phyloP scores from a whole-genome alignment of 345 rosid species.

The Boechera divaricarpa region DNA sequence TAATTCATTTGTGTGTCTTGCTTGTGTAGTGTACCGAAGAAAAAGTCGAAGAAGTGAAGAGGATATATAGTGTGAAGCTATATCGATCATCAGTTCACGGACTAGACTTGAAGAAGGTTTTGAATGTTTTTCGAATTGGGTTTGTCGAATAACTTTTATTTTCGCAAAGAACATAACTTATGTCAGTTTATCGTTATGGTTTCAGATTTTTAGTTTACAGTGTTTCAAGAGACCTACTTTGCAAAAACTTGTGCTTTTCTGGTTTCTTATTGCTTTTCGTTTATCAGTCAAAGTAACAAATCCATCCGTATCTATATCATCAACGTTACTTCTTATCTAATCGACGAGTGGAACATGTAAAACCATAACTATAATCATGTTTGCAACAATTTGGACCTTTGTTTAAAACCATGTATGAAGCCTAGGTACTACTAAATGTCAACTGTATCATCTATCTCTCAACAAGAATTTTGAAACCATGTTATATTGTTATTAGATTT shows the following conservation, averaged over 20 bases:
- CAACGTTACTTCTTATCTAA: background rate
- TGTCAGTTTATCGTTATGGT: slow-evolving; percentile 35
- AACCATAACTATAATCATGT: background rate
- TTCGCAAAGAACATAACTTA: slow-evolving; percentile 35
- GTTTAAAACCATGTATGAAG: too few species aligned
- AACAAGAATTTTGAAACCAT: too few species aligned
- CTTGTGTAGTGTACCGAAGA: slow-evolving; percentile 38
- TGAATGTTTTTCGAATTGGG: slow-evolving; percentile 35
- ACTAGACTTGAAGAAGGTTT: slow-evolving; percentile 31
- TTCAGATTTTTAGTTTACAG: slow-evolving; percentile 37
- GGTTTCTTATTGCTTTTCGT: background rate
- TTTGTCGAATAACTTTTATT: slow-evolving; percentile 33
- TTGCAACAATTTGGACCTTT: background rate
- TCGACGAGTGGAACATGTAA: background rate
- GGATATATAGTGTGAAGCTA: slow-evolving; percentile 27
- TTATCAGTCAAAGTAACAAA: background rate
- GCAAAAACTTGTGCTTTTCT: background rate
- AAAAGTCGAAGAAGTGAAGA: slow-evolving; percentile 48
- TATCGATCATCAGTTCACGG: slow-evolving; percentile 26
- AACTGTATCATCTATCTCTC: background rate
- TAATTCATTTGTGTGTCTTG: background rate
- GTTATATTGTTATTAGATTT: too few species aligned
- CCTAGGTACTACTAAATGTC: background rate
- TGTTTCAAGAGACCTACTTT: background rate
- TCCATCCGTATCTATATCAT: background rate